A percentile compares a stretch with the other conserved stretches of the same genome.
These are phyloP conservation scores for Boletales sp. DNA, from an alignment of 768 basidiomycete species.

Conservation along the genomic window DNA sequence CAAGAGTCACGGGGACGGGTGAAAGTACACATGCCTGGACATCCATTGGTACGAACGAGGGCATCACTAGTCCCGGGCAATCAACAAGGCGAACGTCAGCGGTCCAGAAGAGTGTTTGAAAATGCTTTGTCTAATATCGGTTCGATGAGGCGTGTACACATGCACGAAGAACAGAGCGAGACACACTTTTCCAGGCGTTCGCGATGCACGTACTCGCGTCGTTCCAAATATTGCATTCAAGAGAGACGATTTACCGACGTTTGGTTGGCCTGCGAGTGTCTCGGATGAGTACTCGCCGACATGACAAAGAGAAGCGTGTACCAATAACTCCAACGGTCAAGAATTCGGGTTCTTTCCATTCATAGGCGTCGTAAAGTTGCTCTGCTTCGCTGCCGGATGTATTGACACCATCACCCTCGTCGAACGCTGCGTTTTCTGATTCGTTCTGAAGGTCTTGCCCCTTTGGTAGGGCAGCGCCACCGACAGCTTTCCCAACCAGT, in stretches of 20 bases:
- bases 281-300: background rate
- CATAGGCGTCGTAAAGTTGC: slow-evolving; percentile 6
- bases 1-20: background rate
- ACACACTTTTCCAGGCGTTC: slow-evolving; percentile 79
- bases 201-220: slow-evolving; percentile 75
- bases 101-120: slow-evolving; percentile 92
- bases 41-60: slow-evolving; percentile 78
- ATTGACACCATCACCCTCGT: slow-evolving; percentile 20
- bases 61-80: slow-evolving; percentile 94
- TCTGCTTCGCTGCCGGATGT: slow-evolving; percentile 16
- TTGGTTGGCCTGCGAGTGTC: slow-evolving; percentile 69
- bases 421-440: slow-evolving; percentile 8
- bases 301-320: slow-evolving; percentile 11
- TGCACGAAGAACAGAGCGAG: background rate
- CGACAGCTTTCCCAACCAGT: slow-evolving; percentile 43
- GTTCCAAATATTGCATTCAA: slow-evolving; percentile 88
- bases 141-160: background rate
- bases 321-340: slow-evolving; percentile 85
- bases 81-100: slow-evolving; percentile 85
- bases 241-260: slow-evolving; percentile 92
- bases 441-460: slow-evolving; percentile 3
- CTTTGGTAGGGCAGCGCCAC: slow-evolving; percentile 38
- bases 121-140: slow-evolving; percentile 76
- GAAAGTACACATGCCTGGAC: slow-evolving; percentile 52
- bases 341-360: slow-evolving; percentile 47